phyloP scores from a whole-genome alignment of 2,329 filamentous ascomycete species.

The Fusarium nelsonii region DNA sequence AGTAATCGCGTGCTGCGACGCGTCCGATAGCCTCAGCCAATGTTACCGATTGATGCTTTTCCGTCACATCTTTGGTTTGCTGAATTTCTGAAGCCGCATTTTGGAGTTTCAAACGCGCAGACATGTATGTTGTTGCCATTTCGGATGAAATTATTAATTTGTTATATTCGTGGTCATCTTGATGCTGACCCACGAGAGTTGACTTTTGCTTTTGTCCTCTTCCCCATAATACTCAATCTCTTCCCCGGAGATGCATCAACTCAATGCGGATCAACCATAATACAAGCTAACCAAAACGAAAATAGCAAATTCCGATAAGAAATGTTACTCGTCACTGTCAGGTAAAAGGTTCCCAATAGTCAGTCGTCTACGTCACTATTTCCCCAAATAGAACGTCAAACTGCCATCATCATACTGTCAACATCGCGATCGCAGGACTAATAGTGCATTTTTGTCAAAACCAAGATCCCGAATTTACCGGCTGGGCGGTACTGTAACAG shows the following conservation, averaged over 20 bases:
- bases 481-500: no score
- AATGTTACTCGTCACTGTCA: neutral
- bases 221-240: neutral
- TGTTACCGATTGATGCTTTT: neutral
- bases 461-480: neutral
- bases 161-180: neutral
- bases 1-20: neutral
- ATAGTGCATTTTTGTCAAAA: neutral
- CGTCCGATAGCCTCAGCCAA: neutral
- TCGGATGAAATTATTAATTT: fast-evolving
- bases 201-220: neutral
- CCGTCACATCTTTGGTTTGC: fast-evolving
- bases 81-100: fast-evolving
- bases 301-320: neutral
- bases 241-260: neutral
- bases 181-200: neutral
- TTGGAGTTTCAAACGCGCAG: neutral
- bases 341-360: neutral
- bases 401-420: constrained; percentile 1
- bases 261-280: neutral
- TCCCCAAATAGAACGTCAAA: neutral
- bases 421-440: neutral
- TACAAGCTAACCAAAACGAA: neutral
- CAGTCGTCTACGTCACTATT: neutral
- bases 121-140: neutral